Base-by-base conservation (phyloP, 2,329 filamentous ascomycete species). In the Diplodia seriata region DNA sequence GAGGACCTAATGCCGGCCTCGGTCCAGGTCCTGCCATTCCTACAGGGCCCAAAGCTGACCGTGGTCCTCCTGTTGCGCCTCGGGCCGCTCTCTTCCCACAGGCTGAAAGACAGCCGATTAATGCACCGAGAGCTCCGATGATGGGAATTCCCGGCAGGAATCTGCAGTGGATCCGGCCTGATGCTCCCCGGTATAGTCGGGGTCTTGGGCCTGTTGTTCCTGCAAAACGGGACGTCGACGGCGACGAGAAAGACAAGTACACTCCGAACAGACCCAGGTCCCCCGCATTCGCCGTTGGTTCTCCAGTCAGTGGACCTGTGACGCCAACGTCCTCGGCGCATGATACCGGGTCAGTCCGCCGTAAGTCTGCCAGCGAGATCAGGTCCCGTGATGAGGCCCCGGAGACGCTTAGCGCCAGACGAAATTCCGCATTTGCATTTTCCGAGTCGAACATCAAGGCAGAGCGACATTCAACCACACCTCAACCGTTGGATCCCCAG, bases 101-200 rank as follows among this genome's bases (percentile, higher is more conserved):
- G 33, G 71, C 74, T 14, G 74, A 78, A 43, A 74, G 74, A 59
- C 69, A 73, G 29, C 67, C 70, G 26, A 78, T 77, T 50, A 70
- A 72, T 23, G 70, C 71, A 29, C 70, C 74, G 14, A 73, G 77
- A 68, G 74, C 75, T 55, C 76, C 79, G 18, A 74, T 77, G 68
- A 59, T 59, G 51, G 76, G 73, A 26, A 73, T 73, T 15, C 73
- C 73, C 9, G 74, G 74, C 9, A 79, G 78, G 57, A 80, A 76
- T 43, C 75, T 75, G 69, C 81, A 82, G 72, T 83, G 80, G 80
- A 77, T 80, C 31, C 74, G 80, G 31, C 81, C 81, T 65, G 80
- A 68, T 73, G 76, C 38, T 57, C 72, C 20, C 29, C 74, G 55
- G 75, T 73, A 69, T 36, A 65, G 47, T 33, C 56, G 57, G 9